Evolutionary conservation across 305 asterid species (phyloP), one percentile per base, ranked within the genome.

Genomic region (Vinca major): DNA sequence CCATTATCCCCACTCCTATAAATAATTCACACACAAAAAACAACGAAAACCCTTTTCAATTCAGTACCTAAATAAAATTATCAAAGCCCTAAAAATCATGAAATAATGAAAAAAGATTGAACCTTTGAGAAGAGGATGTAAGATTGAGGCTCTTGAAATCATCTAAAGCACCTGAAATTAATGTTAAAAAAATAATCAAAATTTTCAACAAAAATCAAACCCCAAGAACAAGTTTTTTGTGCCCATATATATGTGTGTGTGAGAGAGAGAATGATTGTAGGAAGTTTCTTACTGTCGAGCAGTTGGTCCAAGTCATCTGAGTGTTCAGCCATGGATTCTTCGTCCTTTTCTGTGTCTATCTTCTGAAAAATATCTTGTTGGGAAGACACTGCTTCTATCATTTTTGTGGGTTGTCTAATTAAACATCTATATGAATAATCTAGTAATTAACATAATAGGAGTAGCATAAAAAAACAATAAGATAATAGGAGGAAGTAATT

Each of bases 121-220:
- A 87, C 98, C 96, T 87, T 82, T 80, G 96, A 48, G 86, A 81
- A 73, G 90, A 80, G 80, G 96, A 74, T 71, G 88, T 47, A 73
- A 92, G 86, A 80, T 88, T 92, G 78, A 90, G 89, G 79, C 72
- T 87, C 88, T 89, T 96, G 74, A 93, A 93, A 88, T 93, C 99
- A 89, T 93, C 97, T 89, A 93, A 80, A 77, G 99, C 99, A 79
- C 97, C 99, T 93, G 90, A 68, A 76, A 65, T 71, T 13, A 69
- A 53, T 39, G n/a, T n/a, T n/a, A 45, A 43, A 14, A 26, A 26
- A 26, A 26, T 26, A 26, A 14, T 10, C 12, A 4, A 39, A 52
- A 0, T 7, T 13, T 17, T 66, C 52, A 1, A 17, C 19, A 21
- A 16, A 54, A 52, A 39, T 5, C 20, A 9, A 67, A 62, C 47